These are phyloP conservation scores for baker's yeast (Saccharomyces cerevisiae) DNA, from an alignment of 805 yeast species.

Conservation along the genomic window DNA sequence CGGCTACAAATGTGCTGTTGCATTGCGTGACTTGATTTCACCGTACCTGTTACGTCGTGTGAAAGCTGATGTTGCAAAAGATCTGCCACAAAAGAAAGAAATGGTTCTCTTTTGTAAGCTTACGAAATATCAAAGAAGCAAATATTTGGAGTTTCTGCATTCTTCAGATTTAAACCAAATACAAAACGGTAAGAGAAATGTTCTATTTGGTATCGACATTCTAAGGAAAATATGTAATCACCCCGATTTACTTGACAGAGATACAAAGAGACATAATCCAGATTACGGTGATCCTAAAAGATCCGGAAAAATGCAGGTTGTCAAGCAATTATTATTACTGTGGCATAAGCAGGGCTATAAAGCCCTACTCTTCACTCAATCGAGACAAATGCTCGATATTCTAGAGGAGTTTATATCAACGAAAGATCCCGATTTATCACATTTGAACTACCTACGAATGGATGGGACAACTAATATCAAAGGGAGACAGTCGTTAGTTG, in stretches of 20 bases:
- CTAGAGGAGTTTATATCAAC: slow-evolving; percentile 55
- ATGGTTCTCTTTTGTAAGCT: slow-evolving; percentile 88
- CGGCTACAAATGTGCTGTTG: slow-evolving; percentile 92
- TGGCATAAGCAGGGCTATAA: slow-evolving; percentile 78
- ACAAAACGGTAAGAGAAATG: slow-evolving; percentile 66
- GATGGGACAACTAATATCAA: slow-evolving; percentile 87
- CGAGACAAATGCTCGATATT: slow-evolving; percentile 88
- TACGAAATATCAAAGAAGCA: slow-evolving; percentile 64
- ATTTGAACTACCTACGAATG: slow-evolving; percentile 65
- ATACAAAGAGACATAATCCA: slow-evolving; percentile 23
- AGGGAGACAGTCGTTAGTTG: slow-evolving; percentile 71
- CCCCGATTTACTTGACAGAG: slow-evolving; percentile 68
- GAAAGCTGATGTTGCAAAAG: slow-evolving; percentile 91
- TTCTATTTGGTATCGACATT: slow-evolving; percentile 82
- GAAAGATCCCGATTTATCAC: slow-evolving; percentile 29
- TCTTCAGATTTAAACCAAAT: slow-evolving; percentile 71
- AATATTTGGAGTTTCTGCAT: slow-evolving; percentile 65
- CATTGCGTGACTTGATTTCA: slow-evolving; percentile 75
- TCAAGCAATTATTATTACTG: slow-evolving; percentile 58
- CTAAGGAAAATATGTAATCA: slow-evolving; percentile 91
- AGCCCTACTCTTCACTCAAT: slow-evolving; percentile 81
- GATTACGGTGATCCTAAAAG: slow-evolving; percentile 49
- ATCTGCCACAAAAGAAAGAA: slow-evolving; percentile 85
- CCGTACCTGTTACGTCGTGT: slow-evolving; percentile 84
- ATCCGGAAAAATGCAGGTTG: slow-evolving; percentile 89